Percentiles rank a stretch among this genome's conserved stretches.
Evolutionary conservation across 345 rosid genomes (phyloP).

Genomic region (Eucalyptus sp.): DNA sequence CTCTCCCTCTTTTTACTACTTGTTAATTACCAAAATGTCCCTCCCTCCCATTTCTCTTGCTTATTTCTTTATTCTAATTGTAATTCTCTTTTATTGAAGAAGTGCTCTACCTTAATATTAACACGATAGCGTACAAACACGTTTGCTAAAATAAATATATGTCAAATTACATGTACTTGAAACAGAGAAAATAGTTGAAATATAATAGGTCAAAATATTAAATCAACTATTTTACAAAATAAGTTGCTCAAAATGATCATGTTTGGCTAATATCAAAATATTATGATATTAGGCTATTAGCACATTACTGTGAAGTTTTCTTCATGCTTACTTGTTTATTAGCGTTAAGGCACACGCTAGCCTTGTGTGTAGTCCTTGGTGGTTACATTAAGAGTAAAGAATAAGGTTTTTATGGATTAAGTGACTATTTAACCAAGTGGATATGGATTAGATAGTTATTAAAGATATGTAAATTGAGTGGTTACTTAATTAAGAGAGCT

Average conservation of each 20-base stretch:
- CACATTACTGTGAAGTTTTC: neutral
- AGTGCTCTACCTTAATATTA: neutral
- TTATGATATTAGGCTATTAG: no score
- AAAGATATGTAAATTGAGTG: neutral
- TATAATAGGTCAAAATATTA: neutral
- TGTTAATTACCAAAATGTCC: neutral
- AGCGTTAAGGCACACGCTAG: neutral
- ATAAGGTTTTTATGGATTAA: neutral
- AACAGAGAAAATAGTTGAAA: neutral
- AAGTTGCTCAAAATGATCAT: neutral
- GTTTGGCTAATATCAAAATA: neutral
- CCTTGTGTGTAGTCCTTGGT: neutral
- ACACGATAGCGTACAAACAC: neutral
- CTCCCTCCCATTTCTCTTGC: neutral
- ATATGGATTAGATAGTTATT: neutral
- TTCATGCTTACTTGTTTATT: neutral
- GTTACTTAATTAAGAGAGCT: neutral
- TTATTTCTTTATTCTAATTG: neutral
- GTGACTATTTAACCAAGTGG: neutral
- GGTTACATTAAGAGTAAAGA: neutral
- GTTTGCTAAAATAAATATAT: neutral
- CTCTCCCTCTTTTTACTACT: neutral
- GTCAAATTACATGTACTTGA: neutral
- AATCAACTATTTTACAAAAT: neutral
- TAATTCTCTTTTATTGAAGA: neutral